phyloP scores from a whole-genome alignment of 805 yeast genomes.

The Tetrapisispora iriomotensis region DNA sequence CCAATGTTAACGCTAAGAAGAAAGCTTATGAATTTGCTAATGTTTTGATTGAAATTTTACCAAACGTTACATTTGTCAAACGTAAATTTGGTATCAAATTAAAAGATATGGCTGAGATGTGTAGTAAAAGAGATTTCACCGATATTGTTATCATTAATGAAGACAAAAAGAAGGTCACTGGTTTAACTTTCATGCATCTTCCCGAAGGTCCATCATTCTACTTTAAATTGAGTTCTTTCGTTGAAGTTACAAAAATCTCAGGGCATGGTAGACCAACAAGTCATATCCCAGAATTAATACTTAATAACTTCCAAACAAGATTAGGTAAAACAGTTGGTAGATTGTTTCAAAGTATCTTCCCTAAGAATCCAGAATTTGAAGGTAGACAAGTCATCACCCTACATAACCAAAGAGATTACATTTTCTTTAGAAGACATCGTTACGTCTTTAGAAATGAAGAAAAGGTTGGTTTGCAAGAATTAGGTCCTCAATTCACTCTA shows the following conservation, averaged over 20 bases:
- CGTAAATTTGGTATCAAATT: slow-evolving; percentile 76
- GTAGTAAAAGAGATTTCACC: slow-evolving; percentile 76
- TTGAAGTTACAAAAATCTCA: slow-evolving; percentile 60
- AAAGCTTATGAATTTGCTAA: slow-evolving; percentile 88
- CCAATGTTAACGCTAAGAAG: slow-evolving; percentile 77
- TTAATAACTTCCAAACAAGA: slow-evolving; percentile 87
- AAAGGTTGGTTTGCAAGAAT: slow-evolving; percentile 87
- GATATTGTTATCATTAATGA: slow-evolving; percentile 86
- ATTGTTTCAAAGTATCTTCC: slow-evolving; percentile 83
- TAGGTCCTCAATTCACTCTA: slow-evolving; percentile 94
- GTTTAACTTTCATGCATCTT: slow-evolving; percentile 83
- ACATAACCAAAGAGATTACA: slow-evolving; percentile 93
- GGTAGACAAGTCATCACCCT: slow-evolving; percentile 94
- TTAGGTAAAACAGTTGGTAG: slow-evolving; percentile 91
- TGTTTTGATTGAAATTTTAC: slow-evolving; percentile 70
- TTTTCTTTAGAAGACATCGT: slow-evolving; percentile 91
- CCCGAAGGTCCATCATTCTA: slow-evolving; percentile 95
- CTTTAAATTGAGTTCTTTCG: slow-evolving; percentile 70
- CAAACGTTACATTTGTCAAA: slow-evolving; percentile 78
- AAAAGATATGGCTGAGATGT: slow-evolving; percentile 77
- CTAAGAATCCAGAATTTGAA: slow-evolving; percentile 84
- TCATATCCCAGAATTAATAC: slow-evolving; percentile 83
- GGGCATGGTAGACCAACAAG: slow-evolving; percentile 90
- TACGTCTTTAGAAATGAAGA: slow-evolving; percentile 84
- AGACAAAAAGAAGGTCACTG: slow-evolving; percentile 86